phyloP scores from a whole-genome alignment of 2,329 filamentous ascomycete genomes.

The Diaporthe australafricana region DNA sequence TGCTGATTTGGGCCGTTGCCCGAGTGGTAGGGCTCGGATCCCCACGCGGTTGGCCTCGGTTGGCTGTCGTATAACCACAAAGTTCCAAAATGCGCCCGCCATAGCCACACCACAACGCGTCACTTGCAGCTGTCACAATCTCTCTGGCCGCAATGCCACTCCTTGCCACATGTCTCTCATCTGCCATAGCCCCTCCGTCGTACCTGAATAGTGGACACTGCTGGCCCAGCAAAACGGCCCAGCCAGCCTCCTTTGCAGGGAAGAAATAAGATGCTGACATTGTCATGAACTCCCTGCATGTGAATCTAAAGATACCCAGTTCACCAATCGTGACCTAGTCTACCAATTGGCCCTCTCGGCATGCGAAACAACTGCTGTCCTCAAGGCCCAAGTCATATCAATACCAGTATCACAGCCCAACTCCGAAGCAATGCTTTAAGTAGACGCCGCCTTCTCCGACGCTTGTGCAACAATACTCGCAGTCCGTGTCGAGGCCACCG shows the following conservation, averaged over 20 bases:
- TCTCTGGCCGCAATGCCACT: background rate
- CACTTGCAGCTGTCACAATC: background rate
- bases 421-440: constrained; percentile 29
- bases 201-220: background rate
- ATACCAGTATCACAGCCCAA: constrained; percentile 9
- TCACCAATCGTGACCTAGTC: background rate
- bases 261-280: constrained; percentile 12
- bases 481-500: background rate
- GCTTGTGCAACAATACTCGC: background rate
- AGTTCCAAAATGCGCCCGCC: background rate
- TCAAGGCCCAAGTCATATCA: background rate
- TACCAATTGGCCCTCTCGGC: background rate
- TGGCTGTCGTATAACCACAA: background rate
- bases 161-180: background rate
- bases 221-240: background rate
- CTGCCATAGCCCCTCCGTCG: background rate
- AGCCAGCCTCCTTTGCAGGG: background rate
- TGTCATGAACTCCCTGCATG: constrained; percentile 9
- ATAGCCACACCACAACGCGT: background rate
- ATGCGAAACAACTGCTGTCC: background rate
- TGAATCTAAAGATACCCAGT: constrained; percentile 15
- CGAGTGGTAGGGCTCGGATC: background rate
- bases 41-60: background rate
- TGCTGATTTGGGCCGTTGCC: background rate
- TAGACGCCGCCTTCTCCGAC: background rate